Evolutionary conservation across 768 basidiomycete genomes (phyloP), one percentile per base, ranked within the genome.

Genomic region (Melanogaster broomeanus): DNA sequence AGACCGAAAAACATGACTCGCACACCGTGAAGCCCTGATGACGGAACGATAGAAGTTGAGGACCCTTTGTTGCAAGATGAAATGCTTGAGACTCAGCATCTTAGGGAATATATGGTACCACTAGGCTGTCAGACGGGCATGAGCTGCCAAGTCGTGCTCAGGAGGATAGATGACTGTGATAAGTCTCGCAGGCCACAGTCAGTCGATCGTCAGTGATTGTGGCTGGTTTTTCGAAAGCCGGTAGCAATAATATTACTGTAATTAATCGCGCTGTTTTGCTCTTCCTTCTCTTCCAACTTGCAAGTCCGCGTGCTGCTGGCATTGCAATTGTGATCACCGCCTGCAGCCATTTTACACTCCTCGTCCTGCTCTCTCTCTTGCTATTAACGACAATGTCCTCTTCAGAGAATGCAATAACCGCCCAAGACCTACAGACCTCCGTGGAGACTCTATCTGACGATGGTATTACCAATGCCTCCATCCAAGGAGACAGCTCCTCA

Each of bases 1-100:
- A 28, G 34, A 18, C 16, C 21, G 27, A 34, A 28, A 28, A 18
- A 33, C 21, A 45, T n/a, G 49, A 28, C 27, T 61, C 68, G 56
- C 61, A 88, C 90, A 75, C 75, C 78, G 76, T 8, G 87, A 83
- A 12, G 86, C 83, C 44, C 88, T 83, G 57, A 90, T 76, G n/a
- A 81, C 79, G 47, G 74, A 66, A 50, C 88, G 81, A 69, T 90
- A 91, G 42, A 90, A 71, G 55, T 73, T 65, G 40, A 90, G 62
- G 18, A 78, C 82, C 62, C 78, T 72, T 54, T 83, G 79, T 52
- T 78, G 78, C 51, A 91, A 77, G 61, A 92, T 79, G 62, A 90
- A 91, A 69, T 91, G 87, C 69, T 78, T 87, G 67, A 91, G 79
- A 31, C 84, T 81, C 49, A 76, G 57, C 60, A 54, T 62, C 15